Percentiles rank a stretch among this genome's conserved stretches.
These are phyloP conservation scores for Solanum virginianum DNA, from an alignment of 257 asterid genomes.

Conservation along the genomic window DNA sequence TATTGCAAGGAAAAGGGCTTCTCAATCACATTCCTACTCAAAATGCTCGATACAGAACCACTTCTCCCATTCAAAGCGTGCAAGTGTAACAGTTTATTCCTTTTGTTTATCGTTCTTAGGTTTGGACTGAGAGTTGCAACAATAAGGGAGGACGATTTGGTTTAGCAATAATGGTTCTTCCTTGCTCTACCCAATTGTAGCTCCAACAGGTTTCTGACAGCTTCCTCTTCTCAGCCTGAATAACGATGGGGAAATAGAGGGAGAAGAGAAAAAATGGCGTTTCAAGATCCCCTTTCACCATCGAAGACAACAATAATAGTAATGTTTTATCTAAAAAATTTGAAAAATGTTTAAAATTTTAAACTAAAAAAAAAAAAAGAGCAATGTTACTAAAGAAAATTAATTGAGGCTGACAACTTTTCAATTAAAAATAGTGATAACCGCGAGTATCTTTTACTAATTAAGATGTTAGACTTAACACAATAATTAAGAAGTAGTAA, in stretches of 20 bases:
- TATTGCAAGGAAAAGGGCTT: neutral
- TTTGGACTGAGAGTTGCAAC: neutral
- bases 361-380: neutral
- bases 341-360: neutral
- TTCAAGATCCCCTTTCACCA: conserved; percentile 10
- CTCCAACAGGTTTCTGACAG: neutral
- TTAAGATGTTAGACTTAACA: too few species aligned
- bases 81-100: neutral
- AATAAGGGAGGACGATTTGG: neutral
- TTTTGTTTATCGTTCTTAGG: neutral
- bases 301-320: neutral
- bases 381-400: too few species aligned
- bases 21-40: neutral
- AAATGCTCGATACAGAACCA: neutral
- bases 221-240: neutral
- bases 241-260: neutral
- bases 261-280: conserved; percentile 1
- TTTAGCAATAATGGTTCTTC: neutral
- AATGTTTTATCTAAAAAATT: neutral
- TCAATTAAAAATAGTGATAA: too few species aligned
- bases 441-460: too few species aligned
- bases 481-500: too few species aligned
- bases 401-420: too few species aligned
- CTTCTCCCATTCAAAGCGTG: neutral
- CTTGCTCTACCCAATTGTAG: neutral